Evolutionary conservation across 495 filamentous ascomycete species (phyloP), one percentile per base, ranked within the genome.

Genomic region (Xylaria bambusicola): DNA sequence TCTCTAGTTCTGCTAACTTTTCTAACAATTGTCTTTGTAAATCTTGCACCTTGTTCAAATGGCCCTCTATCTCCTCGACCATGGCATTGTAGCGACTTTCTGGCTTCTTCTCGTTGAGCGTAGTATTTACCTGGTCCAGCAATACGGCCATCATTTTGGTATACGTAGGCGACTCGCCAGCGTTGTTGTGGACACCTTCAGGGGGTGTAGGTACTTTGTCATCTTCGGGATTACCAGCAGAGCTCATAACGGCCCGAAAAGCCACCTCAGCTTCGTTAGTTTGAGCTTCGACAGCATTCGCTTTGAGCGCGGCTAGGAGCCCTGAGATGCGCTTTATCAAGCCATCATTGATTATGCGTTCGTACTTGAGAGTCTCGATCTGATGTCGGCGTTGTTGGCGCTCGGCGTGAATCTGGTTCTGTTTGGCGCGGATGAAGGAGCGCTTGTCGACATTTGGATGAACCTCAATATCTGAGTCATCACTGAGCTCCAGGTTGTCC

Each of bases 361-460:
- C 93, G 73, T 93, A 97, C 76, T 92, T 93, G 62, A 93, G 78
- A 2, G 92, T 96, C 66, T 88, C 84, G 71, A 98, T 98, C 68
- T 96, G 86, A 67, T 89, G 84, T 64, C 87, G 89, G 52, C 94
- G 89, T 64, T 92, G 86, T 56, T 83, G 78, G 42, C 94, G 88
- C 70, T 97, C 87, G 68, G 88, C 83, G 70, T 98, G 94, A 69
- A 98, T 98, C 72, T 98, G 92, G 68, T 89, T 86, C 75, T 97
- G 94, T 78, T 98, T 98, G 56, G 94, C 94, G 53, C 94, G 91
- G 72, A 98, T 98, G 77, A 98, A 98, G 54, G 94, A 98, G 2
- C 88, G 86, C 69, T 98, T 98, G 77, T 98, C 94, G 73, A 98
- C 94, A 76, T 98, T 98, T 56, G 95, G 94, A 73, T 98, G 94